Conservation (phyloP, 75 land plant species). For the Pinus albicaulis region DNA sequence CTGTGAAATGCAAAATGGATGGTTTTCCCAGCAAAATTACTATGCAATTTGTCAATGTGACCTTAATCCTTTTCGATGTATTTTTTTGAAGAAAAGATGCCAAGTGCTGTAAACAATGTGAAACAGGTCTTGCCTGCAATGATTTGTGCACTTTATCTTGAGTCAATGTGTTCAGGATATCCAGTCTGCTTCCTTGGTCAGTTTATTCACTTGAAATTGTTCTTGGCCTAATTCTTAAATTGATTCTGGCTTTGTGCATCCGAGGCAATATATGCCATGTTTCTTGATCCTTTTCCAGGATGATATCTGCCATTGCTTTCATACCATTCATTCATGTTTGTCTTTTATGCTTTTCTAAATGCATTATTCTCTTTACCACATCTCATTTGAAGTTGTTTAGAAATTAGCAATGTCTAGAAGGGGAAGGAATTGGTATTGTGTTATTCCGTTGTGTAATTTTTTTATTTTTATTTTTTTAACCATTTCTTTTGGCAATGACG, state of each 20-base stretch:
- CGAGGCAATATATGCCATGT: neutral
- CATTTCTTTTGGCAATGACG: neutral
- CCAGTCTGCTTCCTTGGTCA: neutral
- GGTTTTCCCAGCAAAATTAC: neutral
- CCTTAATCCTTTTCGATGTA: neutral
- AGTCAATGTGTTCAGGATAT: neutral
- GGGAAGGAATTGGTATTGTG: neutral
- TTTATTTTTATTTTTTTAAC: neutral
- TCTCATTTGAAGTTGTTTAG: neutral
- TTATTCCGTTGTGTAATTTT: neutral
- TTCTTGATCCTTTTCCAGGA: neutral
- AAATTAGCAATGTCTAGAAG: neutral
- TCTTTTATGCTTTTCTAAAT: neutral
- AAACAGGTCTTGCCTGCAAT: neutral
- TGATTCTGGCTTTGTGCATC: neutral
- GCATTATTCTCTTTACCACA: neutral
- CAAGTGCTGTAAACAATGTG: neutral
- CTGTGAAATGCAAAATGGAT: neutral
- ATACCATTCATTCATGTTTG: neutral
- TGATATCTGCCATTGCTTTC: neutral
- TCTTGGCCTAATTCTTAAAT: neutral
- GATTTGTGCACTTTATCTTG: neutral
- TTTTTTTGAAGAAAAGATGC: too few species aligned
- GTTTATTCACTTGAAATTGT: neutral
- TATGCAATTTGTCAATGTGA: neutral